Evolutionary conservation across 805 yeast species (phyloP).

Genomic region (Lipomyces yamadae): DNA sequence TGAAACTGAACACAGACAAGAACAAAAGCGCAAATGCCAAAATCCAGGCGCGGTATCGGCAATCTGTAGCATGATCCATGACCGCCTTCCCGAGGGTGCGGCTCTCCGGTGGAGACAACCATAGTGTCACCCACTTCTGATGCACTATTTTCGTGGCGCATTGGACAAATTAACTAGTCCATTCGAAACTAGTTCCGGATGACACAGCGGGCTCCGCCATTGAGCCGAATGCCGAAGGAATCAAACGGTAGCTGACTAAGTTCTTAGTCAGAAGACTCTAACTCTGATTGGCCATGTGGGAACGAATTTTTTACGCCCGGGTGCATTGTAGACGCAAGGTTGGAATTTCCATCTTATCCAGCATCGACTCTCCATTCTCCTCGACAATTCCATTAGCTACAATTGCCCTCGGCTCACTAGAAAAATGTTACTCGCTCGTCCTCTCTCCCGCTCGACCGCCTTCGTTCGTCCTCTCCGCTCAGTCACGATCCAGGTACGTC

Average conservation of each 20-base stretch:
- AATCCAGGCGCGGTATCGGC: neutral
- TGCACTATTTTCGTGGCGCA: neutral
- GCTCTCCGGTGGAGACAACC: too few relatives aligned
- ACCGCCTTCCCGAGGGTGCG: too few relatives aligned
- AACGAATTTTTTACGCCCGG: neutral
- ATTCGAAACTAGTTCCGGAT: neutral
- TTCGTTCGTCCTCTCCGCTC: constrained; percentile 5
- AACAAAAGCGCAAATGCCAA: neutral
- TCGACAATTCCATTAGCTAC: neutral
- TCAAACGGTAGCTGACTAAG: neutral
- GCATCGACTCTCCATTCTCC: neutral
- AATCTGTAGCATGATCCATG: too few relatives aligned
- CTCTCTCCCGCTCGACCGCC: neutral
- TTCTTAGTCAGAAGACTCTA: neutral
- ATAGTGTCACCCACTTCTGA: neutral
- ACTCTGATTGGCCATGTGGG: neutral
- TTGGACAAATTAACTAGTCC: neutral
- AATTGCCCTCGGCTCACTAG: neutral
- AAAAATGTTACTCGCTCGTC: neutral
- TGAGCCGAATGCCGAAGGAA: neutral
- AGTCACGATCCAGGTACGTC: constrained; percentile 4
- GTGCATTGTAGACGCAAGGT: neutral
- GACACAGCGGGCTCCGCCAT: neutral
- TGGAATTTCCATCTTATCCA: neutral
- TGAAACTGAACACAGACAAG: too few relatives aligned